Conservation (phyloP, 352 stramenopile species). For the Phytophthora palmivora region DNA sequence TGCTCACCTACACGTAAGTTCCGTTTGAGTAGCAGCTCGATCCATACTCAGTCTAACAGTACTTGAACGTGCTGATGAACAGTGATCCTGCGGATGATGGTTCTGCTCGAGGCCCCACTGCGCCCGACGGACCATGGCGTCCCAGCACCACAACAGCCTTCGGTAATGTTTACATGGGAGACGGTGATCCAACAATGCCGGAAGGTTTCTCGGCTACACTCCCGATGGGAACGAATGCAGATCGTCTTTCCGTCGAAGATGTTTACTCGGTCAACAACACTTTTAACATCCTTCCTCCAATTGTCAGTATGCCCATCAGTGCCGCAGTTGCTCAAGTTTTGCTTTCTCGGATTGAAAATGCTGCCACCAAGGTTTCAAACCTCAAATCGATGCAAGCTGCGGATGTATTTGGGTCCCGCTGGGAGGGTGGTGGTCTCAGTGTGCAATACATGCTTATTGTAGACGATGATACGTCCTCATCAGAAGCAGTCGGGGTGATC, state of each 20-base stretch:
- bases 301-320: constrained; percentile 81
- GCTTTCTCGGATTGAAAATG: constrained; percentile 36
- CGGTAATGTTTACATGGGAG: constrained; percentile 86
- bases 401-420: constrained; percentile 50
- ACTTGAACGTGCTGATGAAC: background rate
- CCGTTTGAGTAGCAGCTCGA: background rate
- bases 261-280: constrained; percentile 86
- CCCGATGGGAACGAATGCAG: constrained; percentile 38
- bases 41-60: background rate
- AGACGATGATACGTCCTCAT: constrained; percentile 32
- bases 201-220: constrained; percentile 64
- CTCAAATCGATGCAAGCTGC: constrained; percentile 38
- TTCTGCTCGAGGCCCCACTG: constrained; percentile 51
- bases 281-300: constrained; percentile 77
- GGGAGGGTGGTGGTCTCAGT: constrained; percentile 40
- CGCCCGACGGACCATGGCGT: constrained; percentile 77
- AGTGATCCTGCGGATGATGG: constrained; percentile 80
- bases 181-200: constrained; percentile 81
- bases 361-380: constrained; percentile 13
- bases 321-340: constrained; percentile 61
- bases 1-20: constrained; percentile 83
- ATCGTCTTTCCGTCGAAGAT: constrained; percentile 78
- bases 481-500: constrained; percentile 26
- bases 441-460: constrained; percentile 40
- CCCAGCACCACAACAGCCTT: constrained; percentile 59